phyloP scores from a whole-genome alignment of 148 eudicot genomes.

The Amaranthus cruentus region DNA sequence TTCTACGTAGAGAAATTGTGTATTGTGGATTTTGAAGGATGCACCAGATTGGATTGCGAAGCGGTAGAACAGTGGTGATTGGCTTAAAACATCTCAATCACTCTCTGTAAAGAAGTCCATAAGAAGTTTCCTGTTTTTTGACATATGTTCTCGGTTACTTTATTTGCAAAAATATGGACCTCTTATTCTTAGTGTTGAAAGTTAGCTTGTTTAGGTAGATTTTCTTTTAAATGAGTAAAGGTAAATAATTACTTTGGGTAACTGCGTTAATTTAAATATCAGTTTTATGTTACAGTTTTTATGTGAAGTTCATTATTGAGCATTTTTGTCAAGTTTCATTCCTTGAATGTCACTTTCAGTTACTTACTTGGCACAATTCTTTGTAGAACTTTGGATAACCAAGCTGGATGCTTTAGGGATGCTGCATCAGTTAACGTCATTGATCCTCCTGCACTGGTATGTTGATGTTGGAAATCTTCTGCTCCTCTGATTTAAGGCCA shows the following conservation, averaged over 20 bases:
- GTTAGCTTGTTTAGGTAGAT: too few species aligned
- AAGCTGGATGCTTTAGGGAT: constrained; percentile 22
- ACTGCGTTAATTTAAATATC: neutral
- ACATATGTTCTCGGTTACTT: too few species aligned
- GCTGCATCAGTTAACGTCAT: constrained; percentile 11
- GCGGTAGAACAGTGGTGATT: too few species aligned
- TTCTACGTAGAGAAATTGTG: too few species aligned
- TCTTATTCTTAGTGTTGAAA: too few species aligned
- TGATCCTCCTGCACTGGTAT: constrained; percentile 31
- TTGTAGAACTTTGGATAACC: constrained; percentile 34
- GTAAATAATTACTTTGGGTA: neutral
- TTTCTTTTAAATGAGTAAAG: too few species aligned
- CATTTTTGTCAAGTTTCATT: neutral
- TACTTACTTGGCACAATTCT: constrained; percentile 11
- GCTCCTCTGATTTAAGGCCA: neutral
- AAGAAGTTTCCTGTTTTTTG: too few species aligned
- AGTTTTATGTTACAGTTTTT: neutral
- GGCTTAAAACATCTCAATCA: too few species aligned
- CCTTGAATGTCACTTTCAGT: neutral
- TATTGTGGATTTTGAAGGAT: too few species aligned
- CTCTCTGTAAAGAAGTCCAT: too few species aligned
- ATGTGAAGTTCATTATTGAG: neutral
- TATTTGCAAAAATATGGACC: too few species aligned
- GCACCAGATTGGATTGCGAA: too few species aligned
- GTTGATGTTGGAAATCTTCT: constrained; percentile 4